Evolutionary conservation across 2,329 filamentous ascomycete species (phyloP).

Genomic region (Aspergillus brasiliensis): DNA sequence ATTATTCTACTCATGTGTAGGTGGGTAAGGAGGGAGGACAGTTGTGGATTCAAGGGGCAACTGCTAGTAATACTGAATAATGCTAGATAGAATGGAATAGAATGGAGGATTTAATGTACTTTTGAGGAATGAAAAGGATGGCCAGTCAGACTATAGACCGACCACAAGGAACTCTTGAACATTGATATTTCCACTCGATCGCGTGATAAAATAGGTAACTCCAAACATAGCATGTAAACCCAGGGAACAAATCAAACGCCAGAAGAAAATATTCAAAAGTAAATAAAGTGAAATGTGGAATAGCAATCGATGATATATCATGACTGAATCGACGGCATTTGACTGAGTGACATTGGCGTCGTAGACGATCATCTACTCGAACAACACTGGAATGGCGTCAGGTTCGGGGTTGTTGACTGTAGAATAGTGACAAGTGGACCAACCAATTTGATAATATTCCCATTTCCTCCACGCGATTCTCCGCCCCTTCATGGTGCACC

Average conservation of each 20-base stretch:
- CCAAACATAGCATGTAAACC: not conserved
- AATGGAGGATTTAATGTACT: not conserved
- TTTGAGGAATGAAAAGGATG: not conserved
- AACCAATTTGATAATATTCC: constrained; percentile 27
- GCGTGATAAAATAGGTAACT: not conserved
- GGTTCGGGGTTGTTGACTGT: not conserved
- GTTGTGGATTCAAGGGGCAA: too few relatives aligned
- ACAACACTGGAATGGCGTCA: not conserved
- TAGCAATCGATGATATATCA: not conserved
- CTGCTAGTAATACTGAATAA: too few relatives aligned
- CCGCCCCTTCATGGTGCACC: constrained; percentile 15
- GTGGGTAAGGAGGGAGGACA: too few relatives aligned
- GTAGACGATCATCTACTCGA: not conserved
- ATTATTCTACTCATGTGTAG: too few relatives aligned
- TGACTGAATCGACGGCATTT: not conserved
- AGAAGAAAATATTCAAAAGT: not conserved
- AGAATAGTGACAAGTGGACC: not conserved
- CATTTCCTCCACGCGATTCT: constrained; percentile 41
- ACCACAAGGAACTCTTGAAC: not conserved
- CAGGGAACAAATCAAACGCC: not conserved
- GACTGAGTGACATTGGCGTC: not conserved
- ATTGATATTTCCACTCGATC: not conserved
- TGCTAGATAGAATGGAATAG: not conserved
- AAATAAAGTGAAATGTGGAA: not conserved
- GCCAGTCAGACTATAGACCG: too few relatives aligned